Conservation (phyloP, 2,329 filamentous ascomycete genomes). For the Talaromyces sp. region DNA sequence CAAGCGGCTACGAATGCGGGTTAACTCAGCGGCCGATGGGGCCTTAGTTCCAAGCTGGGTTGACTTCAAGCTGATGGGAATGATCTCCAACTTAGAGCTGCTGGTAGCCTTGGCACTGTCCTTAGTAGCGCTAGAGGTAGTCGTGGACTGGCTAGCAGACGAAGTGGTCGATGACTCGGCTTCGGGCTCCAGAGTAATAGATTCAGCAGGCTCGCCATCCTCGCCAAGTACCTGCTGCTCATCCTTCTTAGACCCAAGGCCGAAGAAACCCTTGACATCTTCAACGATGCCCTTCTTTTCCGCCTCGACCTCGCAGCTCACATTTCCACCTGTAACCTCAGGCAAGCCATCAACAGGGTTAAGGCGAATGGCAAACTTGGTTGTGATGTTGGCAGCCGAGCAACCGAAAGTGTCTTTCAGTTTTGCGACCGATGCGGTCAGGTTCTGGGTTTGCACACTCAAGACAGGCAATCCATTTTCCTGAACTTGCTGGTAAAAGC, state of each 20-base stretch:
- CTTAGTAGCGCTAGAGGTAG: constrained; percentile 53
- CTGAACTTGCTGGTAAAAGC: constrained; percentile 71
- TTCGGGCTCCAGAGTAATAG: constrained; percentile 51
- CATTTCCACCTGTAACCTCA: constrained; percentile 71
- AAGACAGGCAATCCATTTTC: constrained; percentile 63
- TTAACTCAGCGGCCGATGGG: constrained; percentile 39
- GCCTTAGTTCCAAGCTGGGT: constrained; percentile 48
- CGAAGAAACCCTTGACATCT: constrained; percentile 93
- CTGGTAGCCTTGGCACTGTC: constrained; percentile 43
- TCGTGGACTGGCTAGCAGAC: constrained; percentile 49
- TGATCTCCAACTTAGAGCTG: constrained; percentile 54
- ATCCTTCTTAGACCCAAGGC: constrained; percentile 88
- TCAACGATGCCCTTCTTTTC: constrained; percentile 84
- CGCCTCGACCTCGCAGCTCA: constrained; percentile 82
- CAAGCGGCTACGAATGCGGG: constrained; percentile 69
- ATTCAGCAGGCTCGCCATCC: constrained; percentile 55
- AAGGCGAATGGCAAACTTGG: constrained; percentile 77
- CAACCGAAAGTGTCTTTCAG: constrained; percentile 81
- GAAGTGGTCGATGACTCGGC: constrained; percentile 50
- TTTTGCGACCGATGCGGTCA: constrained; percentile 78
- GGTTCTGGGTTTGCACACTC: constrained; percentile 74
- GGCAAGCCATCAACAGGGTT: constrained; percentile 75
- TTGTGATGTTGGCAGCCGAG: constrained; percentile 72
- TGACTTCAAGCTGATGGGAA: constrained; percentile 55
- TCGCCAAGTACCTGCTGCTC: constrained; percentile 73